Evolutionary conservation across 202 grass and related monocot genomes (phyloP), one percentile per base, ranked within the genome.

Genomic region (Zizania palustris): DNA sequence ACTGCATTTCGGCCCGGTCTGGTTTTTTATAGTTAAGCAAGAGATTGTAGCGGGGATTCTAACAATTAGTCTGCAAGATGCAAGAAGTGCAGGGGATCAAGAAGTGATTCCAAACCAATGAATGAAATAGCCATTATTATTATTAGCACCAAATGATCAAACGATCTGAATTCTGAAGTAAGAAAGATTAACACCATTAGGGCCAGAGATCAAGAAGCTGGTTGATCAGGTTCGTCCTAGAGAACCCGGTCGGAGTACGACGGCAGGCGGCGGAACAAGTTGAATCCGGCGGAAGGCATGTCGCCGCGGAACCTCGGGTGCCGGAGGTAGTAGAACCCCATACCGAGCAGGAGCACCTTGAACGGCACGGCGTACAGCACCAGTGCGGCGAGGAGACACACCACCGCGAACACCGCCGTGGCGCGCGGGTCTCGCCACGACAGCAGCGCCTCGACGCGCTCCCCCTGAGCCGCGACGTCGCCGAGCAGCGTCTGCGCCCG

Each of bases 281-380:
- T 99, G 81, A 99, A 96, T 2, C 74, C 84, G 14, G 88, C 77
- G 16, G 96, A 91, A 2, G 96, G 96, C 92, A 99, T 95, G 77
- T 98, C 96, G 73, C 86, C 89, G 74, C 91, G 87, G 88, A 98
- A 98, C 78, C 87, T 89, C 7, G 96, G 89, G 71, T 98, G 96
- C 0, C 96, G 83, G 79, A 98, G 69, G 76, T 92, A 90, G 78
- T 87, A 95, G 85, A 98, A 90, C 11, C 96, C 89, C 70, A 85
- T 88, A 14, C 73, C 66, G 18, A 99, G 60, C 45, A 95, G 85
- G 74, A 99, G 64, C 62, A 90, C 73, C 67, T 86, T 78, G 80
- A 96, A 93, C 3, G 96, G 96, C 66, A 93, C 87, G 36, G 81
- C 79, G 86, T 96, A 99, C 12, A 91, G 77, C 37, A 93, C 80